These are phyloP conservation scores for Lichtheimia ramosa DNA, from an alignment of 371 early-diverging fungal genomes.

Conservation along the genomic window DNA sequence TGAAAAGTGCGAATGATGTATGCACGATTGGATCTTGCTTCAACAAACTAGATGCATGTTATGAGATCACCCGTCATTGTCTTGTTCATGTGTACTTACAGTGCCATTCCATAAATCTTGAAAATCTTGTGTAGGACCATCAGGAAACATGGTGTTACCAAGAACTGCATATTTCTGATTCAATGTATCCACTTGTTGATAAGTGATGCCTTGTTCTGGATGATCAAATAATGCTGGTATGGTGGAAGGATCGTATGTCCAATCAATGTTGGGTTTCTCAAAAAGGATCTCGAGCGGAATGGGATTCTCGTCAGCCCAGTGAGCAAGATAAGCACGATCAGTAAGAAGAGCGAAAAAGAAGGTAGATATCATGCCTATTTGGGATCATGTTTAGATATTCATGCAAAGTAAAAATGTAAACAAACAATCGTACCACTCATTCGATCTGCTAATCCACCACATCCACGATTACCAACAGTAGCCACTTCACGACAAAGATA, in stretches of 20 bases:
- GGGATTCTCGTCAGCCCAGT: conserved; percentile 37
- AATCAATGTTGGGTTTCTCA: conserved; percentile 33
- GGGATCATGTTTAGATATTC: too few relatives aligned
- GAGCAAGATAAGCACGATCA: conserved; percentile 30
- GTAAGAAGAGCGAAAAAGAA: conserved; percentile 37
- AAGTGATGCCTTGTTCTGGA: conserved; percentile 10
- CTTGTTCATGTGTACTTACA: conserved; percentile 14
- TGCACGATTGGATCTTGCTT: conserved; percentile 33
- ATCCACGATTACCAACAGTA: conserved; percentile 15
- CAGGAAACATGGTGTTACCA: conserved; percentile 25
- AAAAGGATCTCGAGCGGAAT: conserved; percentile 32
- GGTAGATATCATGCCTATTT: conserved; percentile 39
- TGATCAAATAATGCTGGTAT: conserved; percentile 17
- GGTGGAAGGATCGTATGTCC: conserved; percentile 26
- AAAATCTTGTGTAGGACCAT: conserved; percentile 31
- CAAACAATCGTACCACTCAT: conserved; percentile 27
- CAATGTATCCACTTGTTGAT: conserved; percentile 24
- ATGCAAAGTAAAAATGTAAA: neutral
- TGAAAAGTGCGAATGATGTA: conserved; percentile 34
- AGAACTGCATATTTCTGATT: conserved; percentile 27
- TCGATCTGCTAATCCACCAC: conserved; percentile 38
- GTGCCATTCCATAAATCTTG: conserved; percentile 32
- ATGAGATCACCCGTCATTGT: neutral
- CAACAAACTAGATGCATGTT: conserved; percentile 17
- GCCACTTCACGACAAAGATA: conserved; percentile 33